Percentiles rank a stretch among this genome's conserved stretches.
Conservation (phyloP, 495 filamentous ascomycete genomes). For the Penicillium coprophilum region DNA sequence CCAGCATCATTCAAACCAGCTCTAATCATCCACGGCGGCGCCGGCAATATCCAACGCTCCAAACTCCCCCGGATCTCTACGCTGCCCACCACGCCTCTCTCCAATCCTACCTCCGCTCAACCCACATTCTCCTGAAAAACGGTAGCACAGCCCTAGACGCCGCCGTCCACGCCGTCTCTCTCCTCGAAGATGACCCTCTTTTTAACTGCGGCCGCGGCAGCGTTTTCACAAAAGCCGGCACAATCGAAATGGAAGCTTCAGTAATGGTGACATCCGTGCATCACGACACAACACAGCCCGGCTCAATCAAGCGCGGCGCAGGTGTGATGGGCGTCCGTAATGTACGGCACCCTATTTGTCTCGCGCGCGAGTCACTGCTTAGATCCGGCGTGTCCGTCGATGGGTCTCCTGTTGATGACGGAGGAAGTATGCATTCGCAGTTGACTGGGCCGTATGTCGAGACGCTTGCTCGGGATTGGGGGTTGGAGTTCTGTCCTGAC, state of each 20-base stretch:
- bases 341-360: slow-evolving; percentile 75
- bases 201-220: slow-evolving; percentile 87
- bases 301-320: slow-evolving; percentile 69
- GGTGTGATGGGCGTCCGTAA: slow-evolving; percentile 69
- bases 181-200: slow-evolving; percentile 77
- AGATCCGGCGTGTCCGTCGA: slow-evolving; percentile 44
- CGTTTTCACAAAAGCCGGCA: slow-evolving; percentile 79
- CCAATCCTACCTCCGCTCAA: slow-evolving; percentile 56
- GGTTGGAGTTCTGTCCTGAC: slow-evolving; percentile 64
- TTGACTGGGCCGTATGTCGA: slow-evolving; percentile 69
- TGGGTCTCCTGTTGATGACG: slow-evolving; percentile 31
- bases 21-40: slow-evolving; percentile 86
- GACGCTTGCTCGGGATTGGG: slow-evolving; percentile 62
- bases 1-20: slow-evolving; percentile 53
- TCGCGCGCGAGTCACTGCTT: slow-evolving; percentile 71
- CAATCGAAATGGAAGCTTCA: slow-evolving; percentile 85
- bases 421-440: slow-evolving; percentile 63
- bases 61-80: slow-evolving; percentile 61
- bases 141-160: slow-evolving; percentile 63
- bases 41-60: slow-evolving; percentile 72
- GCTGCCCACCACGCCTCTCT: slow-evolving; percentile 60
- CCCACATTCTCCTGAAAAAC: slow-evolving; percentile 40
- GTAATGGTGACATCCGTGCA: slow-evolving; percentile 70
- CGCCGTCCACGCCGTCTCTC: slow-evolving; percentile 70
- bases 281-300: slow-evolving; percentile 21